Conservation (phyloP, 2,329 filamentous ascomycete species). For the Alternaria infectoria region DNA sequence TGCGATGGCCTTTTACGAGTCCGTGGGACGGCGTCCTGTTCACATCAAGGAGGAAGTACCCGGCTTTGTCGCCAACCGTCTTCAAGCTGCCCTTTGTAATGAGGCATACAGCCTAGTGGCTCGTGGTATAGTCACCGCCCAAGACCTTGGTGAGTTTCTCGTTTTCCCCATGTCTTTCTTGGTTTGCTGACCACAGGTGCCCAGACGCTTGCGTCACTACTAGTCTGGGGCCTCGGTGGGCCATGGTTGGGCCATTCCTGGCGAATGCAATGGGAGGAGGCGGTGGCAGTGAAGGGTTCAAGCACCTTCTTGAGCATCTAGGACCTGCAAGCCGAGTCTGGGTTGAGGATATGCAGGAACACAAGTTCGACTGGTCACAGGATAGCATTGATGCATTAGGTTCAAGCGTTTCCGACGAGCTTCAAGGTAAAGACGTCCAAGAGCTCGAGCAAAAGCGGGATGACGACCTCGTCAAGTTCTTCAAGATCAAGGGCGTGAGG, state of each 20-base stretch:
- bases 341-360: not conserved
- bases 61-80: slow-evolving; percentile 55
- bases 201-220: not conserved
- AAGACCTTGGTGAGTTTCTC: not conserved
- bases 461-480: not conserved
- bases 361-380: not conserved
- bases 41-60: slow-evolving; percentile 45
- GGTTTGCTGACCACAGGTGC: not conserved
- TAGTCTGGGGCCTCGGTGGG: not conserved
- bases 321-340: not conserved
- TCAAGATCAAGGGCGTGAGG: not conserved
- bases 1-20: slow-evolving; percentile 50
- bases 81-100: slow-evolving; percentile 42
- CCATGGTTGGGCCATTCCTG: not conserved
- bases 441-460: not conserved
- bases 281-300: not conserved
- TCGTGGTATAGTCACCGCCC: not conserved
- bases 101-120: not conserved
- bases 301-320: not conserved
- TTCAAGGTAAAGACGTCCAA: not conserved
- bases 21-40: slow-evolving; percentile 49
- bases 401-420: not conserved
- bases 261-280: not conserved
- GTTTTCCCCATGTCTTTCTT: not conserved
- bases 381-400: not conserved